phyloP scores from a whole-genome alignment of 2,329 filamentous ascomycete species.

The Aaosphaeria pasadenensis region DNA sequence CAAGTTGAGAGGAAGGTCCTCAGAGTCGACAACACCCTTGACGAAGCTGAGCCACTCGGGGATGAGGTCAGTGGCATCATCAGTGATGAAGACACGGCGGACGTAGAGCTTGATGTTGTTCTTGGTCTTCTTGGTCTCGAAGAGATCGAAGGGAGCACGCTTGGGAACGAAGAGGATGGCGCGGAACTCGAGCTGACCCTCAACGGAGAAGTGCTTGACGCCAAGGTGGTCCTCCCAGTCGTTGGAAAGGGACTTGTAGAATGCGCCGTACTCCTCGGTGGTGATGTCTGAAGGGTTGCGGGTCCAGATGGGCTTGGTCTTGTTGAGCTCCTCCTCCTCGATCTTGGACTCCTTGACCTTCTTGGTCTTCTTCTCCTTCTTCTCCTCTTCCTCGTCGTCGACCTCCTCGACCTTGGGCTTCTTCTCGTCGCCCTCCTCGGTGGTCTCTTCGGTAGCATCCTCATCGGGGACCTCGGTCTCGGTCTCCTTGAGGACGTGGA shows the following conservation, averaged over 20 bases:
- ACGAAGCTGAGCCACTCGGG: slow-evolving; percentile 99
- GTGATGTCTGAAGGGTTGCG: slow-evolving; percentile 95
- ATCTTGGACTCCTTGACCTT: slow-evolving; percentile 98
- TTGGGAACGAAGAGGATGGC: slow-evolving; percentile 99
- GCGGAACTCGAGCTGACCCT: slow-evolving; percentile 99
- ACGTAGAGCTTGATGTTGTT: slow-evolving; percentile 99
- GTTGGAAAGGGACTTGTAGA: slow-evolving; percentile 99
- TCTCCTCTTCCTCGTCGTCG: slow-evolving; percentile 76
- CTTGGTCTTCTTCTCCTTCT: slow-evolving; percentile 97
- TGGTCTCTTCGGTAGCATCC: slow-evolving; percentile 64
- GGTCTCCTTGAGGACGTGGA: slow-evolving; percentile 98
- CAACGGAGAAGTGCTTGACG: slow-evolving; percentile 99
- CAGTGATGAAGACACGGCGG: slow-evolving; percentile 99
- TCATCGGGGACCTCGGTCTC: slow-evolving; percentile 99
- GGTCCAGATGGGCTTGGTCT: slow-evolving; percentile 99
- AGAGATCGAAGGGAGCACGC: slow-evolving; percentile 98
- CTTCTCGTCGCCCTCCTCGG: slow-evolving; percentile 74
- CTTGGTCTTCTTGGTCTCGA: slow-evolving; percentile 99
- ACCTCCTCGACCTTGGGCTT: slow-evolving; percentile 95
- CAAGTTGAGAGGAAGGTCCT: slow-evolving; percentile 98
- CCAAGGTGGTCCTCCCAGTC: slow-evolving; percentile 99
- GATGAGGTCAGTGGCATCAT: slow-evolving; percentile 97
- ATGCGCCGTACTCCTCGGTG: slow-evolving; percentile 94
- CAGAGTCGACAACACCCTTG: slow-evolving; percentile 99
- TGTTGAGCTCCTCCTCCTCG: slow-evolving; percentile 99